Base-by-base conservation (phyloP, 768 basidiomycete species). In the Mycena galericulata region DNA sequence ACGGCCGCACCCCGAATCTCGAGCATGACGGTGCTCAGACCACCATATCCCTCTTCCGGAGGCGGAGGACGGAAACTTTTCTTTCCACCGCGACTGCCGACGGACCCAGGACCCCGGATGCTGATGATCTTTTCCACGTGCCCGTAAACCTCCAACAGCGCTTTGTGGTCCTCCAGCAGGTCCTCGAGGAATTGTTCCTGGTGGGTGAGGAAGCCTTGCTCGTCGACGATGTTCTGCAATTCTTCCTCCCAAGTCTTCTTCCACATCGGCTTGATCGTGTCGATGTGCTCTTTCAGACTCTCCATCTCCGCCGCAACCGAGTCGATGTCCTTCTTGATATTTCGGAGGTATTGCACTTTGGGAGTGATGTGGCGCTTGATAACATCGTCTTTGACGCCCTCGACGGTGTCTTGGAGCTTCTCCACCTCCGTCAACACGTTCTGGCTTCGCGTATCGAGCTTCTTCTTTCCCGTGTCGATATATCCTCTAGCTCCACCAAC, bases 171-270 rank as follows among this genome's bases (percentile, higher is more conserved):
- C 75, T 96, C 96, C 70, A 93, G 81, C 27, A 99, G 83, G 75
- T 99, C 97, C 54, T 83, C 84, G 65, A 97, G 83, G 78, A 99
- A 88, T 78, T 96, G 95, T 76, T 97, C 94, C 78, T 98, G 97
- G 75, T 98, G 94, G 10, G 88, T 89, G 67, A 98, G 82, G 83
- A 98, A 93, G 73, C 96, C 94, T 77, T 99, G 97, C 78, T 99
- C 97, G 78, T 98, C 96, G 65, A 98, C 93, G 62, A 99, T 96
- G 71, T 95, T 95, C 84, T 95, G 93, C 76, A 99, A 78, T 81
- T 99, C 97, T 76, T 95, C 91, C 75, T 94, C 93, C 97, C 97
- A 99, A 22, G 96, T 98, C 86, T 97, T 96, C 85, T 97, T 94
- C 97, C 97, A 99, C 88, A 94, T 95, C 46, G 97, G 96, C 75